Evolutionary conservation across 305 asterid species (phyloP), one percentile per base, ranked within the genome.

Genomic region (Fraxinus sp.): DNA sequence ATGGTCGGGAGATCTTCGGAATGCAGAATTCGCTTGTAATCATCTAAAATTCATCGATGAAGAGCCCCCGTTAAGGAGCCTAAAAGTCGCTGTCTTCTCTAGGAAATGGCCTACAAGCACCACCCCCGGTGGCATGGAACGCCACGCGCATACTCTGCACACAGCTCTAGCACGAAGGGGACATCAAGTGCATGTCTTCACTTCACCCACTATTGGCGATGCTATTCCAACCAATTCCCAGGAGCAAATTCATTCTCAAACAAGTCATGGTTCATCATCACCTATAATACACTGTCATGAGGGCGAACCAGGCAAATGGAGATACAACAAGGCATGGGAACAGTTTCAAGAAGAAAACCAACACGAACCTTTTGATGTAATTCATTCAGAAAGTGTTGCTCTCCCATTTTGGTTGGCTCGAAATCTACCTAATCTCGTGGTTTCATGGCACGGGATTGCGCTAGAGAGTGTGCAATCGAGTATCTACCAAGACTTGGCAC

Each of bases 381-480:
- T 95, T 84, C 99, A 95, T 84, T 86, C 97, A 6, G 99, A 95
- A 74, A 95, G 99, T 77, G 98, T 95, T 11, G 93, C 97, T 30
- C 89, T 95, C 30, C 98, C 97, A 4, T 84, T 83, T 68, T 89
- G 91, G 88, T 74, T 94, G 8, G 97, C 98, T 0, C 85, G 89
- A 5, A 78, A 83, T 16, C 81, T 90, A 7, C 80, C 90, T 0
- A 91, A 94, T 85, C 93, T 95, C 13, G 97, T 84, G 0, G 98
- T 92, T 1, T 94, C 98, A 0, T 95, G 99, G 99, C 99, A 94
- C 24, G 97, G 98, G 11, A 95, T 94, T 36, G 98, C 98, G 10
- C 91, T 94, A 28, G 98, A 95, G 88, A 93, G 95, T 81, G 92
- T 93, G 28, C 97, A 93, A 5, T 95, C 98, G 16, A 90, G 90